Evolutionary conservation across 1,139 yeast genomes (phyloP).

Genomic region (Candida mesenterica): DNA sequence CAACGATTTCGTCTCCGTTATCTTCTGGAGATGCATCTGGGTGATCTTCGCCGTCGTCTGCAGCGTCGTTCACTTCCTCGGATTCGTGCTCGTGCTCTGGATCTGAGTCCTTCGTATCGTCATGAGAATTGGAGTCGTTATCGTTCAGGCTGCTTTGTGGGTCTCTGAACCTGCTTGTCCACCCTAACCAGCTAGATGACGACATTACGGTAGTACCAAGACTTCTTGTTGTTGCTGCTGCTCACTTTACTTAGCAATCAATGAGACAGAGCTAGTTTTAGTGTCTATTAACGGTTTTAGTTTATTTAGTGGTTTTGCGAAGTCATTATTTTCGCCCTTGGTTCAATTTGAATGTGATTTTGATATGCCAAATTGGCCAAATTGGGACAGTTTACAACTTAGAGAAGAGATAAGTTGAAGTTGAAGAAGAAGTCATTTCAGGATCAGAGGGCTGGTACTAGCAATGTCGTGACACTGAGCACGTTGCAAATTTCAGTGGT

Average conservation of each 20-base stretch:
- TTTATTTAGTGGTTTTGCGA: background rate
- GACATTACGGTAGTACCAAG: constrained; percentile 7
- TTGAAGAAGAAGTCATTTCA: too few species aligned
- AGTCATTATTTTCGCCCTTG: background rate
- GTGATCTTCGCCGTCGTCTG: constrained; percentile 22
- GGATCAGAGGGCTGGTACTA: too few species aligned
- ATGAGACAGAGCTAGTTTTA: too few species aligned
- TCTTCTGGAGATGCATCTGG: constrained; percentile 20
- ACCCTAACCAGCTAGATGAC: constrained; percentile 13
- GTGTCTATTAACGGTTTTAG: too few species aligned
- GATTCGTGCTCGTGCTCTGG: background rate
- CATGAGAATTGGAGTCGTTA: constrained; percentile 8
- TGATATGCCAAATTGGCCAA: too few species aligned
- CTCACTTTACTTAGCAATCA: too few species aligned
- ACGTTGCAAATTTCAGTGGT: too few species aligned
- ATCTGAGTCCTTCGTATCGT: constrained; percentile 9
- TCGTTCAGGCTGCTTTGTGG: constrained; percentile 5
- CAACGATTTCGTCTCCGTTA: constrained; percentile 35
- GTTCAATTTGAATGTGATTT: constrained; percentile 8
- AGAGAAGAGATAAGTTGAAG: too few species aligned
- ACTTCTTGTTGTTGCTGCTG: too few species aligned
- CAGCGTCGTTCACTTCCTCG: background rate
- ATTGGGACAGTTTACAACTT: too few species aligned
- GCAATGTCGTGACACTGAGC: too few species aligned
- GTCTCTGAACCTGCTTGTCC: constrained; percentile 11